These are phyloP conservation scores for Ephemerocybe angulata DNA, from an alignment of 768 basidiomycete genomes.

Conservation along the genomic window DNA sequence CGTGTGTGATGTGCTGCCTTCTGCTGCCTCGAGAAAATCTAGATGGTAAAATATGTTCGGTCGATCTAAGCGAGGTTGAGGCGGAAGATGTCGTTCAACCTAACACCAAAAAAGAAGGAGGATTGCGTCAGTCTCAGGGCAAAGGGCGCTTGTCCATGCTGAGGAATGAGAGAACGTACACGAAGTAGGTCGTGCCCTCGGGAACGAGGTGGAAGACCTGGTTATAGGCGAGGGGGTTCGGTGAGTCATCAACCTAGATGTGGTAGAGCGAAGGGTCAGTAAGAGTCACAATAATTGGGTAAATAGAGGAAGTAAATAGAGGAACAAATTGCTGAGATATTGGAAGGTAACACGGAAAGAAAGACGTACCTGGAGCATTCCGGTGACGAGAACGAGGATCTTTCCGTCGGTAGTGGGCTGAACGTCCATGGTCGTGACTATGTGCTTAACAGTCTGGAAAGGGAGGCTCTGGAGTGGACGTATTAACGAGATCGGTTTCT, in stretches of 20 bases:
- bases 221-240: conserved; percentile 82
- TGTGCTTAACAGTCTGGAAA: conserved; percentile 79
- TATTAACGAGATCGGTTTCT: neutral
- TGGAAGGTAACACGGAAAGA: too few species aligned
- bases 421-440: conserved; percentile 77
- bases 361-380: conserved; percentile 70
- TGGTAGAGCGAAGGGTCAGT: conserved; percentile 7
- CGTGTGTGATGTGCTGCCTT: too few species aligned
- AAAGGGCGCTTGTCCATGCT: too few species aligned
- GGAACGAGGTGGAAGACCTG: conserved; percentile 91
- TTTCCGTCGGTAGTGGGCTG: conserved; percentile 62
- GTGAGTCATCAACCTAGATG: conserved; percentile 71
- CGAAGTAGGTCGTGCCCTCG: conserved; percentile 72
- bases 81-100: conserved; percentile 89
- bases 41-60: too few species aligned
- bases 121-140: too few species aligned
- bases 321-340: too few species aligned
- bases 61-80: conserved; percentile 61
- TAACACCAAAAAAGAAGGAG: conserved; percentile 23
- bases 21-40: too few species aligned
- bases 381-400: conserved; percentile 65
- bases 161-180: conserved; percentile 51
- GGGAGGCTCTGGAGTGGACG: conserved; percentile 58
- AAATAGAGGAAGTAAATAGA: too few species aligned
- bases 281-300: neutral